phyloP scores from a whole-genome alignment of 345 rosid species.

The Aquilaria malaccensis region DNA sequence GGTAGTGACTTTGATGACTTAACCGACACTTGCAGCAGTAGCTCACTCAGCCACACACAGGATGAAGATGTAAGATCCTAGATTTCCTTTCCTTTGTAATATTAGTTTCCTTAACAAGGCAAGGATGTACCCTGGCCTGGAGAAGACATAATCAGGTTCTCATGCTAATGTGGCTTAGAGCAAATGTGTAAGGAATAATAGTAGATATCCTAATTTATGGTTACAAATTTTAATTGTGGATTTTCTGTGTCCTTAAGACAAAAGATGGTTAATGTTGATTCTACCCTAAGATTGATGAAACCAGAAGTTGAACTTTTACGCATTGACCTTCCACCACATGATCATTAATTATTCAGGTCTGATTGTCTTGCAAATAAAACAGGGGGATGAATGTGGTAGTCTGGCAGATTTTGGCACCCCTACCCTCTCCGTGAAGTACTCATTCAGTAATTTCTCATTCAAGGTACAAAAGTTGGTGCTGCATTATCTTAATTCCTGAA shows the following conservation, averaged over 20 bases:
- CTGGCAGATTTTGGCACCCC: conserved; percentile 70
- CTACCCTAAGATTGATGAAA: no score
- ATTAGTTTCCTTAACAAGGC: neutral
- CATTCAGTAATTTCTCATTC: conserved; percentile 93
- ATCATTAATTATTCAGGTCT: neutral
- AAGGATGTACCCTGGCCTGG: no score
- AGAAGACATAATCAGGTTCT: no score
- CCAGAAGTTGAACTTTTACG: no score
- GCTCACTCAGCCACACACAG: conserved; percentile 56
- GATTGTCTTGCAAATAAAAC: conserved; percentile 14
- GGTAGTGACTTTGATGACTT: conserved; percentile 77
- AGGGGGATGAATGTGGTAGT: conserved; percentile 85
- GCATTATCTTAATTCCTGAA: no score
- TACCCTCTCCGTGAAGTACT: conserved; percentile 63
- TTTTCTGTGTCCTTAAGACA: no score
- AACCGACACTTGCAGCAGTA: conserved; percentile 73
- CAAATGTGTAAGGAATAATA: no score
- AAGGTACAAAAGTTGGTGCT: conserved; percentile 36
- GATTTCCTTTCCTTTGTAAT: neutral
- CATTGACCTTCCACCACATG: no score
- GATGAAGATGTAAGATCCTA: conserved; percentile 64
- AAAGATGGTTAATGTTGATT: no score
- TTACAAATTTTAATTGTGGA: no score
- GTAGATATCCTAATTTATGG: no score
- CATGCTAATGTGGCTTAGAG: no score